phyloP scores from a whole-genome alignment of 2,329 filamentous ascomycete genomes.

The Cladophialophora chaetospira region DNA sequence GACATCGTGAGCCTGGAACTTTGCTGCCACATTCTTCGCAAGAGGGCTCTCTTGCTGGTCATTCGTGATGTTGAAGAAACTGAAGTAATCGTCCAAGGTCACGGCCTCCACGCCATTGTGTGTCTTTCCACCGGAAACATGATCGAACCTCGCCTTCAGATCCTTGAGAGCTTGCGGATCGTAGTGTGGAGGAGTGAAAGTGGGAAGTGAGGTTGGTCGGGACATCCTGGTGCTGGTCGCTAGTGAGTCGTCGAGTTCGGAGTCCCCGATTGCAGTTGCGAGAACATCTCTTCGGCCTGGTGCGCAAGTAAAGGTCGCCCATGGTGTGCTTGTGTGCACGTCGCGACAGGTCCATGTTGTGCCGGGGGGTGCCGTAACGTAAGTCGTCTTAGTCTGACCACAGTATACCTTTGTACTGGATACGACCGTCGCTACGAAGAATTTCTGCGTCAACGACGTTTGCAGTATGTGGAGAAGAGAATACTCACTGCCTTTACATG shows the following conservation, averaged over 20 bases:
- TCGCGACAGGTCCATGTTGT: conserved; percentile 10
- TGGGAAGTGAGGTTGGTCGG: background rate
- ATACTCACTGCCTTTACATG: conserved; percentile 6
- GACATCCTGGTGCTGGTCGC: background rate
- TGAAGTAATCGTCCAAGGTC: conserved; percentile 5
- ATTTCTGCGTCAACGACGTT: no score
- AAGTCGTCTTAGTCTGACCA: background rate
- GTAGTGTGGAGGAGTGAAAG: background rate
- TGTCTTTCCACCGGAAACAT: background rate
- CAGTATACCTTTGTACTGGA: no score
- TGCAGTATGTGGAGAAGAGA: no score
- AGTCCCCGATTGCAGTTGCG: background rate
- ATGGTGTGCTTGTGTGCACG: background rate
- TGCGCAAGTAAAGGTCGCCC: background rate
- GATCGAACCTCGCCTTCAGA: conserved; percentile 1
- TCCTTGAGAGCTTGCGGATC: background rate
- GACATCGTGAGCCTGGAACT: conserved; percentile 9
- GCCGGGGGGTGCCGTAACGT: conserved; percentile 1
- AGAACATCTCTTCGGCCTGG: no score
- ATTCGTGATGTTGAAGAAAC: conserved; percentile 7
- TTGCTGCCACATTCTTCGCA: conserved; percentile 5
- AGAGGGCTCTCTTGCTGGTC: background rate
- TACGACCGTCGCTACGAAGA: no score
- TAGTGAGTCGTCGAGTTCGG: background rate
- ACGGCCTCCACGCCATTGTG: background rate